These are phyloP conservation scores for Plasmodium gallinaceum DNA, from an alignment of 169 alveolate genomes.

Conservation along the genomic window DNA sequence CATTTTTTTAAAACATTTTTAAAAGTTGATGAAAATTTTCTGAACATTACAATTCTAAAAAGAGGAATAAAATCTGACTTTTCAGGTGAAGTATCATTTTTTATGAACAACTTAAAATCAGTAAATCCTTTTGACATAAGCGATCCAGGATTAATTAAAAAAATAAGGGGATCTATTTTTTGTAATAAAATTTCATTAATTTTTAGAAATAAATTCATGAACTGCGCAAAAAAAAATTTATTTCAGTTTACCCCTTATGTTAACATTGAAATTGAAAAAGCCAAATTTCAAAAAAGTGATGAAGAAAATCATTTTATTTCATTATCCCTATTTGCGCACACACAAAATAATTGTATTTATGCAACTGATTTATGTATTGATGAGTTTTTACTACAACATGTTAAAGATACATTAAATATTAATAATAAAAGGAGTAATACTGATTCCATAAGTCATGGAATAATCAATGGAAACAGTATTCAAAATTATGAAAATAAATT, in stretches of 20 bases:
- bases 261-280: conserved; percentile 34
- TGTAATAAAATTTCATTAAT: conserved; percentile 39
- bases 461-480: neutral
- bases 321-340: conserved; percentile 72
- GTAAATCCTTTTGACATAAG: conserved; percentile 51
- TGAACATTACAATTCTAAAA: conserved; percentile 58
- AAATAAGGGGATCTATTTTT: conserved; percentile 57
- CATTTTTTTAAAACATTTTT: conserved; percentile 68
- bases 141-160: conserved; percentile 65
- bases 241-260: conserved; percentile 57
- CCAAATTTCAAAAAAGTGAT: conserved; percentile 7
- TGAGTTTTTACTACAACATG: conserved; percentile 15
- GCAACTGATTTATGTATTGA: conserved; percentile 58
- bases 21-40: conserved; percentile 49
- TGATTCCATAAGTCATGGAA: no score
- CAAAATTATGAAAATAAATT: neutral
- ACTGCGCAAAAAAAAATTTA: conserved; percentile 53
- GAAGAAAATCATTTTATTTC: conserved; percentile 45
- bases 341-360: conserved; percentile 55
- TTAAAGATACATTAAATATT: neutral
- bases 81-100: conserved; percentile 71
- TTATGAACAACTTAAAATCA: conserved; percentile 56
- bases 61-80: conserved; percentile 51
- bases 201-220: conserved; percentile 67
- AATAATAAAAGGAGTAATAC: neutral